These are phyloP conservation scores for Sonneratia caseolaris DNA, from an alignment of 345 rosid species.

Conservation along the genomic window DNA sequence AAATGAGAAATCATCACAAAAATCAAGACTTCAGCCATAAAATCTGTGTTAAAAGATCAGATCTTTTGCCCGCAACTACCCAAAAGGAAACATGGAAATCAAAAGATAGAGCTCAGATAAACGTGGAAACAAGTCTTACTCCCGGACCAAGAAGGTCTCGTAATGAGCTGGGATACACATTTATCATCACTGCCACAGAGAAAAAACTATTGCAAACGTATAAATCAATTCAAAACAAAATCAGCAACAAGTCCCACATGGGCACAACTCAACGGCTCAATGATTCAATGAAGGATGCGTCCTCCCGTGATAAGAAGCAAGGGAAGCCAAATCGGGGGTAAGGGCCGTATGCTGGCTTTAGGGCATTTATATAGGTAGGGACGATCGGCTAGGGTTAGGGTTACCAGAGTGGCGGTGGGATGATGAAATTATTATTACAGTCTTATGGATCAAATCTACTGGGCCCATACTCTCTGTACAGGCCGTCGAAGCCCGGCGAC, in stretches of 20 bases:
- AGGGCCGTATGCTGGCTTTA: background rate
- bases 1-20: background rate
- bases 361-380: background rate
- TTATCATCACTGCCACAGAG: conserved; percentile 29
- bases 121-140: conserved; percentile 24
- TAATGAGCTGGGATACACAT: conserved; percentile 49
- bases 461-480: too few species aligned
- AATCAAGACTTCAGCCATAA: background rate
- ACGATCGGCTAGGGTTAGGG: conserved; percentile 7
- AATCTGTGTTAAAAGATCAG: too few species aligned
- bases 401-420: background rate
- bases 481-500: too few species aligned
- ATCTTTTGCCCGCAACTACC: background rate
- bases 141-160: conserved; percentile 41
- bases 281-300: background rate
- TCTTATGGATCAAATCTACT: too few species aligned
- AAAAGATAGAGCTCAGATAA: conserved; percentile 20
- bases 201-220: background rate
- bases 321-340: background rate
- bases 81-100: background rate
- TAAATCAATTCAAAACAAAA: background rate
- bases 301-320: background rate
- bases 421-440: too few species aligned
- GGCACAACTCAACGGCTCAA: background rate
- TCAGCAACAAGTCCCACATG: background rate